Evolutionary conservation across 2,329 filamentous ascomycete genomes (phyloP).

Genomic region (Domatiomyces globalis): DNA sequence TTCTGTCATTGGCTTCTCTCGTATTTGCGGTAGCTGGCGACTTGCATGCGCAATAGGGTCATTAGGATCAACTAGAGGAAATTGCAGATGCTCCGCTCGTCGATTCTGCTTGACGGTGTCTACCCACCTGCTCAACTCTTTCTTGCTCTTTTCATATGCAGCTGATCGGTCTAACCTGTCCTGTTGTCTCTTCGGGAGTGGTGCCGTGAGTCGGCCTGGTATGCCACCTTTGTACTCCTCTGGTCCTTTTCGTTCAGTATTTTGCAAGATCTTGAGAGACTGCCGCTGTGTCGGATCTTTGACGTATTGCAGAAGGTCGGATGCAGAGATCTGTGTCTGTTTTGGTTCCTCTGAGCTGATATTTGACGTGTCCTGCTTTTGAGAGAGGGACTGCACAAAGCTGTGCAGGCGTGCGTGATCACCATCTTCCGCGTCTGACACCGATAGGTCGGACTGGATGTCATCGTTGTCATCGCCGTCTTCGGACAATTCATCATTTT

Average conservation of each 20-base stretch:
- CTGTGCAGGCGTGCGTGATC: constrained; percentile 52
- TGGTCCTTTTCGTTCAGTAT: constrained; percentile 42
- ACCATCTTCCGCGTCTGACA: constrained; percentile 35
- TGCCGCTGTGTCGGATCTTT: constrained; percentile 64
- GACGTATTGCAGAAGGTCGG: constrained; percentile 59
- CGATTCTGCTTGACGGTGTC: constrained; percentile 93
- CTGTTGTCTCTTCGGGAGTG: constrained; percentile 73
- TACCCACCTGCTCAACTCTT: constrained; percentile 79
- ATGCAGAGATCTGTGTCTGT: constrained; percentile 52
- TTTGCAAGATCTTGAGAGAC: constrained; percentile 59
- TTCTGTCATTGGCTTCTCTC: constrained; percentile 56
- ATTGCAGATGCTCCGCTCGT: constrained; percentile 75
- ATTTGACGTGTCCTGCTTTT: constrained; percentile 32
- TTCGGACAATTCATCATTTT: constrained; percentile 30
- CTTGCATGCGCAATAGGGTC: constrained; percentile 46
- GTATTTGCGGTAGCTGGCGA: constrained; percentile 45
- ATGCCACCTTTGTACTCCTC: constrained; percentile 42
- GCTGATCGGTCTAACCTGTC: constrained; percentile 66
- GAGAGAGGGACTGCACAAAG: constrained; percentile 37
- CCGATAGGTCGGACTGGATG: constrained; percentile 37
- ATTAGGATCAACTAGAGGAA: constrained; percentile 65
- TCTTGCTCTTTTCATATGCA: constrained; percentile 81
- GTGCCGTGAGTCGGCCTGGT: constrained; percentile 62
- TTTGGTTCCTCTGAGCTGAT: constrained; percentile 25
- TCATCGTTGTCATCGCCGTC: constrained; percentile 37